These are phyloP conservation scores for Leucogyrophana mollusca DNA, from an alignment of 768 basidiomycete genomes.

Conservation along the genomic window DNA sequence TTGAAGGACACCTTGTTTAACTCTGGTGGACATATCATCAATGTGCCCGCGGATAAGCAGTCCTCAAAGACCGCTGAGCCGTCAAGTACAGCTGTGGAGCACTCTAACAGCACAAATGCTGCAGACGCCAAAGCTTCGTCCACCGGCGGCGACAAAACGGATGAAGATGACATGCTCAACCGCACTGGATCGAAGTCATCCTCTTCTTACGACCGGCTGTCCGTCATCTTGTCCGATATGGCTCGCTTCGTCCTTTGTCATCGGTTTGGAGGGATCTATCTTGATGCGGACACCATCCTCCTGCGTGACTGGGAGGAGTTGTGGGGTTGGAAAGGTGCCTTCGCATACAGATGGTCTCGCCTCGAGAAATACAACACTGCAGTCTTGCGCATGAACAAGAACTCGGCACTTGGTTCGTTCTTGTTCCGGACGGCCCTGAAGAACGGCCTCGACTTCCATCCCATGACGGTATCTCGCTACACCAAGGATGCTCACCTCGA, in stretches of 20 bases:
- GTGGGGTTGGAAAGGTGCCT: conserved; percentile 96
- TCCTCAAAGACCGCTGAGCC: conserved; percentile 21
- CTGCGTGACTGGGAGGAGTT: conserved; percentile 98
- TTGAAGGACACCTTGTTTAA: conserved; percentile 79
- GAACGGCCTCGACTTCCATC: conserved; percentile 95
- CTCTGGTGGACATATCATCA: conserved; percentile 76
- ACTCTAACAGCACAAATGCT: conserved; percentile 22
- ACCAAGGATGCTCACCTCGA: conserved; percentile 87
- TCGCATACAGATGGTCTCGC: conserved; percentile 95
- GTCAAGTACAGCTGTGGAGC: conserved; percentile 13
- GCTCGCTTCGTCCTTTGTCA: conserved; percentile 97
- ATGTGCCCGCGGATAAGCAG: conserved; percentile 50
- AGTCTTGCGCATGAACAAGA: conserved; percentile 90
- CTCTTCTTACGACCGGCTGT: conserved; percentile 84
- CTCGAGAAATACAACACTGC: conserved; percentile 95
- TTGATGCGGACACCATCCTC: conserved; percentile 95
- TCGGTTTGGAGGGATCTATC: conserved; percentile 93
- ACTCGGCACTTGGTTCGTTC: conserved; percentile 88
- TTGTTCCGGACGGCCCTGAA: conserved; percentile 92
- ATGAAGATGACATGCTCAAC: conserved; percentile 61
- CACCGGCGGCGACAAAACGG: conserved; percentile 26
- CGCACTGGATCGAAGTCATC: conserved; percentile 88
- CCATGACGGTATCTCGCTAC: conserved; percentile 91
- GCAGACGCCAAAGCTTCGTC: conserved; percentile 18
- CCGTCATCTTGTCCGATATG: conserved; percentile 95